Conservation (phyloP, 2,329 filamentous ascomycete genomes). For the Arthrobotrys conoides region DNA sequence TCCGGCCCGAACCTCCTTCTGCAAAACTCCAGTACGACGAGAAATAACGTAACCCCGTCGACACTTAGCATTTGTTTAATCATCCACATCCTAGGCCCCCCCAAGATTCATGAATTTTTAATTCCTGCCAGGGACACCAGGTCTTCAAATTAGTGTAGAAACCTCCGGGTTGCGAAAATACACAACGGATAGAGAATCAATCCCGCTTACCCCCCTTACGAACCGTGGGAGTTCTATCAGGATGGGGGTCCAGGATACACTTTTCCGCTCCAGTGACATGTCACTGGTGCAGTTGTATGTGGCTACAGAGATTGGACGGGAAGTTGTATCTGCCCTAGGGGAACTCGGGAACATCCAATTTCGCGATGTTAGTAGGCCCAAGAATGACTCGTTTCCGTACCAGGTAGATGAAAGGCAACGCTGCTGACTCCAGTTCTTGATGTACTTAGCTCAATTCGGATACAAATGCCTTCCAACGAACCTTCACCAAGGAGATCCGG, state of each 20-base stretch:
- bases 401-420: slow-evolving; percentile 60
- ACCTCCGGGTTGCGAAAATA: slow-evolving; percentile 47
- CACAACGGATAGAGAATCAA: slow-evolving; percentile 57
- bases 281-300: slow-evolving; percentile 99
- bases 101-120: background rate
- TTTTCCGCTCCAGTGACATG: slow-evolving; percentile 99
- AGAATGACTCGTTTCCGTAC: slow-evolving; percentile 9
- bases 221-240: slow-evolving; percentile 63
- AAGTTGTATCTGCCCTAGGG: slow-evolving; percentile 95
- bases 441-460: slow-evolving; percentile 86
- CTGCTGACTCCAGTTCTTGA: slow-evolving; percentile 35
- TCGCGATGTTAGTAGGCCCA: slow-evolving; percentile 80
- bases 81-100: background rate
- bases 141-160: slow-evolving; percentile 6
- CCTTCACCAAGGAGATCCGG: slow-evolving; percentile 97
- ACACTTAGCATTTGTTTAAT: background rate
- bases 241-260: slow-evolving; percentile 85
- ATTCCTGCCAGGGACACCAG: background rate
- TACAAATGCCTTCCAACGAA: slow-evolving; percentile 93
- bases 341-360: slow-evolving; percentile 98
- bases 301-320: slow-evolving; percentile 97
- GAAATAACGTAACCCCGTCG: background rate
- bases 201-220: slow-evolving; percentile 52
- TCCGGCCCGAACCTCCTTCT: background rate
- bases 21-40: too few species aligned